Evolutionary conservation across 164 flowering plant species (phyloP).

Genomic region (Tinospora cordifolia): DNA sequence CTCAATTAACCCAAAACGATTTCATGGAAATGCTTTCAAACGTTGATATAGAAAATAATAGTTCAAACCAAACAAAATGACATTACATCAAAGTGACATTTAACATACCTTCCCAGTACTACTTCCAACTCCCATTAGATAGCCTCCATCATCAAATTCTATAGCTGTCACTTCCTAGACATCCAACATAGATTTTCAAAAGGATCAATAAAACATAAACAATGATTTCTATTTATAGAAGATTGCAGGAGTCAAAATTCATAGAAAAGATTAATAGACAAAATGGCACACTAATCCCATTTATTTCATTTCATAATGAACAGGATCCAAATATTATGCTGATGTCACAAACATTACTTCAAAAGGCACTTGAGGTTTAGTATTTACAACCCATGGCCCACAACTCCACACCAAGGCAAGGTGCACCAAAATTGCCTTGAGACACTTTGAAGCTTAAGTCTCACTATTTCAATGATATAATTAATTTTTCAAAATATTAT

Average conservation of each 20-base stretch:
- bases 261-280: too few species aligned
- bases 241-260: too few species aligned
- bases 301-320: too few species aligned
- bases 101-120: constrained; percentile 73
- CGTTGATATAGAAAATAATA: neutral
- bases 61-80: neutral
- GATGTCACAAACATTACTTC: neutral
- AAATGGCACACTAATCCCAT: too few species aligned
- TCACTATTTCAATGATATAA: too few species aligned
- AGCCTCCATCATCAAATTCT: constrained; percentile 48
- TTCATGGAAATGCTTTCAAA: neutral
- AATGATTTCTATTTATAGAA: neutral
- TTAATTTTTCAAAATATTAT: too few species aligned
- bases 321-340: neutral
- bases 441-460: too few species aligned
- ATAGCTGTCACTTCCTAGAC: constrained; percentile 81
- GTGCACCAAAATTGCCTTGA: too few species aligned
- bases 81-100: neutral
- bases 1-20: neutral
- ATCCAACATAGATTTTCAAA: constrained; percentile 12
- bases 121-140: constrained; percentile 78
- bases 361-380: too few species aligned
- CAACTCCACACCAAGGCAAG: too few species aligned
- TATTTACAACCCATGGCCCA: too few species aligned
- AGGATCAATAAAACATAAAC: constrained; percentile 5